These are phyloP conservation scores for Quercus agrifolia DNA, from an alignment of 306 rosid species.

Conservation along the genomic window DNA sequence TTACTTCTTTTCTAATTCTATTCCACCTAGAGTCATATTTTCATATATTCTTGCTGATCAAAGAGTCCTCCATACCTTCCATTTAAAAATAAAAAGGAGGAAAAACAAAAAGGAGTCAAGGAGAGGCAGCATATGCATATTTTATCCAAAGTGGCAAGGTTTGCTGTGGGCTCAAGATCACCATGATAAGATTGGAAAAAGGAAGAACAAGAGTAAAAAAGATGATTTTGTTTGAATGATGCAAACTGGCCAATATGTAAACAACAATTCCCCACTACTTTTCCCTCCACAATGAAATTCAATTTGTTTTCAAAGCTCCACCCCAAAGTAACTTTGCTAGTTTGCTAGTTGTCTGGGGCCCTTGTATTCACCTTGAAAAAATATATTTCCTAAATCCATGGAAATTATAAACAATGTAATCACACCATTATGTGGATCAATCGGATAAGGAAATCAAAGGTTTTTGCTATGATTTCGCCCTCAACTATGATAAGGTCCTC, in stretches of 20 bases:
- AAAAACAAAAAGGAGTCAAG: too few species aligned
- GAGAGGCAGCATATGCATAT: too few species aligned
- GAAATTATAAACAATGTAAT: not conserved
- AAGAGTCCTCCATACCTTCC: not conserved
- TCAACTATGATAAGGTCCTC: too few species aligned
- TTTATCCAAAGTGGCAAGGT: not conserved
- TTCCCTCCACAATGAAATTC: constrained; percentile 10
- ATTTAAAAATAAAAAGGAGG: not conserved
- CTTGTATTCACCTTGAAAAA: not conserved
- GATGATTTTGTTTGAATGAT: constrained; percentile 10
- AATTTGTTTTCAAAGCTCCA: not conserved
- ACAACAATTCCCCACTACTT: constrained; percentile 11
- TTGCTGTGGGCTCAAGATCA: not conserved
- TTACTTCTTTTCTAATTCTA: not conserved
- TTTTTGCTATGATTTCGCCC: too few species aligned
- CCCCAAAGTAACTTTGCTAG: constrained; percentile 9
- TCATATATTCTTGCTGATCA: not conserved
- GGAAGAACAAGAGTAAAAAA: constrained; percentile 1
- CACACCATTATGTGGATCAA: not conserved
- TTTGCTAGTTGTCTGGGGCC: not conserved
- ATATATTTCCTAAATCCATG: not conserved
- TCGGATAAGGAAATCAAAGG: too few species aligned
- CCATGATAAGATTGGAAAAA: not conserved
- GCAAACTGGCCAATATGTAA: not conserved
- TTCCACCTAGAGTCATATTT: not conserved